These are phyloP conservation scores for Primulina tabacum DNA, from an alignment of 257 asterid species.

Conservation along the genomic window DNA sequence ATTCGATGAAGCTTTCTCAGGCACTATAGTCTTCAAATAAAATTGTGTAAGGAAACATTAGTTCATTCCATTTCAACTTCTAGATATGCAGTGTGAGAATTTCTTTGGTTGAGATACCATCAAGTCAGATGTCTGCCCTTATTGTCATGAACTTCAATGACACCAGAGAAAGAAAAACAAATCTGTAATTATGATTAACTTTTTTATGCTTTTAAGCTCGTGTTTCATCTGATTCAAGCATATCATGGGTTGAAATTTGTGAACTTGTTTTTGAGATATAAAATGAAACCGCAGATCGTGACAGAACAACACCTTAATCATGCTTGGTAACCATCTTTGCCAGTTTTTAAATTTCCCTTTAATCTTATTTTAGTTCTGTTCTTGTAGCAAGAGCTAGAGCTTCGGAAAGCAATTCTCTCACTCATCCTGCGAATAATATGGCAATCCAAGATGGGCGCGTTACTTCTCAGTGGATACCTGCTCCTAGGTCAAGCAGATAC, in stretches of 20 bases:
- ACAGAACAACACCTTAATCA: too few relatives aligned
- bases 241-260: too few relatives aligned
- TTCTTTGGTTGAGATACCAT: too few relatives aligned
- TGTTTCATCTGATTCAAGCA: neutral
- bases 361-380: neutral
- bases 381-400: conserved; percentile 33
- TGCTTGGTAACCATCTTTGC: too few relatives aligned
- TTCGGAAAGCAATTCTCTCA: conserved; percentile 44
- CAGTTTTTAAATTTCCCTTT: too few relatives aligned
- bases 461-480: conserved; percentile 53
- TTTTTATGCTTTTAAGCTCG: neutral
- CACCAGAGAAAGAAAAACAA: too few relatives aligned
- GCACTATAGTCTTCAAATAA: conserved; percentile 8
- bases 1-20: neutral
- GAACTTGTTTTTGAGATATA: too few relatives aligned
- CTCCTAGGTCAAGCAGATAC: conserved; percentile 47
- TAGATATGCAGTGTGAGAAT: neutral
- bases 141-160: too few relatives aligned
- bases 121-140: too few relatives aligned
- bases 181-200: too few relatives aligned
- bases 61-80: neutral
- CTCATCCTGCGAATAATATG: conserved; percentile 45
- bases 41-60: neutral
- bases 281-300: too few relatives aligned
- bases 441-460: conserved; percentile 40